Conservation (phyloP, 2,329 filamentous ascomycete genomes). For the Macrophomina phaseolina region DNA sequence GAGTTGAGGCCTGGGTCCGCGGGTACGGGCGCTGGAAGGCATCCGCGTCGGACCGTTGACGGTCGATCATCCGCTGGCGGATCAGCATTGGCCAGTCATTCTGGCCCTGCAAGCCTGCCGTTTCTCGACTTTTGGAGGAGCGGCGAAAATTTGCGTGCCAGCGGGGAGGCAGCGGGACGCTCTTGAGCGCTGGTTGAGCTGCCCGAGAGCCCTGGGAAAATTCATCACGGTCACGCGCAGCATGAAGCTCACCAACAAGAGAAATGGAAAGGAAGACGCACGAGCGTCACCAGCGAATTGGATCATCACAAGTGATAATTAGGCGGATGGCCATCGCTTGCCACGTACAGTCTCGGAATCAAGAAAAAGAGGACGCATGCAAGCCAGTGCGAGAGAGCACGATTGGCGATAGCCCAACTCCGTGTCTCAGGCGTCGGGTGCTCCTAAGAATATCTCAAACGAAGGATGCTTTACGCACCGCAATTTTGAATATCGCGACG, state of each 20-base stretch:
- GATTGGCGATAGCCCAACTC: conserved; percentile 5
- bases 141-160: background rate
- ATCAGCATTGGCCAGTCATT: conserved; percentile 22
- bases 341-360: background rate
- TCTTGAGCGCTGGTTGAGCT: background rate
- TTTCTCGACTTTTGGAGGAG: background rate
- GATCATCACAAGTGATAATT: conserved; percentile 19
- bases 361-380: conserved; percentile 6
- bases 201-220: background rate
- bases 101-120: background rate
- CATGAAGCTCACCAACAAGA: background rate
- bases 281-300: conserved; percentile 14
- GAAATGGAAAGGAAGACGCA: conserved; percentile 25
- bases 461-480: conserved; percentile 14
- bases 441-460: conserved; percentile 23
- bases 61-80: conserved; percentile 25
- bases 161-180: background rate
- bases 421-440: conserved; percentile 16
- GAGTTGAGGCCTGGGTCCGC: conserved; percentile 7
- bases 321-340: conserved; percentile 7
- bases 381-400: conserved; percentile 9
- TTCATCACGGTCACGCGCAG: conserved; percentile 6
- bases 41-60: conserved; percentile 25
- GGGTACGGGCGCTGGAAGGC: conserved; percentile 18
- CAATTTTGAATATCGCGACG: conserved; percentile 18